Evolutionary conservation across 2,329 filamentous ascomycete species (phyloP).

Genomic region (Xylariaceae sp.): DNA sequence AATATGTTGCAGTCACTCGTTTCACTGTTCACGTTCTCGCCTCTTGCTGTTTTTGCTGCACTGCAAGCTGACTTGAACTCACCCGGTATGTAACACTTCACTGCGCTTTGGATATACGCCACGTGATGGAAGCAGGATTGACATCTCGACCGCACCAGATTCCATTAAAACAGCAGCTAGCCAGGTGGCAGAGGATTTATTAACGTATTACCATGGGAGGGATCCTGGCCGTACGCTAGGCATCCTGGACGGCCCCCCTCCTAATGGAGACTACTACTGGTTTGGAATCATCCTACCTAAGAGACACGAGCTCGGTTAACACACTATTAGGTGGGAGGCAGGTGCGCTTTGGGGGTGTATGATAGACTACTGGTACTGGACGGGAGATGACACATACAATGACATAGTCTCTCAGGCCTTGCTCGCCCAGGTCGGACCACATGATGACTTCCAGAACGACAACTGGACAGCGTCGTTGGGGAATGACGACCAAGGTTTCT

Average conservation of each 20-base stretch:
- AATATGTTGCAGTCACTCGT: conserved; percentile 16
- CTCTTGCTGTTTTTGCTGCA: conserved; percentile 20
- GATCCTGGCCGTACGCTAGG: conserved; percentile 39
- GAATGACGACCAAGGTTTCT: conserved; percentile 59
- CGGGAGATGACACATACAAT: conserved; percentile 48
- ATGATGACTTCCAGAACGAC: conserved; percentile 41
- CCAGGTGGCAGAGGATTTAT: conserved; percentile 23
- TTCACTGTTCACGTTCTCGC: conserved; percentile 18
- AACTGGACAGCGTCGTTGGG: conserved; percentile 38
- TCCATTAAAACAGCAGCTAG: conserved; percentile 23
- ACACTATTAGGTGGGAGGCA: conserved; percentile 46
- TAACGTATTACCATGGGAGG: conserved; percentile 23
- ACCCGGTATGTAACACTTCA: conserved; percentile 14
- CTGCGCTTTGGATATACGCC: not conserved
- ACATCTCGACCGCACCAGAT: conserved; percentile 10
- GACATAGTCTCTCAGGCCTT: conserved; percentile 39
- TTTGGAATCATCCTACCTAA: conserved; percentile 6
- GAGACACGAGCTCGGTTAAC: conserved; percentile 3
- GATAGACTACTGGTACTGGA: conserved; percentile 54
- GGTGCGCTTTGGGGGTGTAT: conserved; percentile 48
- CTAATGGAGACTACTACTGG: conserved; percentile 25
- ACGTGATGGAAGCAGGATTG: not conserved
- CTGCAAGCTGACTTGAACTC: conserved; percentile 24
- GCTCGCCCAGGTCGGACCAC: conserved; percentile 40
- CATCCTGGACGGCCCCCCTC: conserved; percentile 24